A percentile compares a stretch with the other conserved stretches of the same genome.
Evolutionary conservation across 352 stramenopile species (phyloP).

Genomic region (Blastocystis sp.): DNA sequence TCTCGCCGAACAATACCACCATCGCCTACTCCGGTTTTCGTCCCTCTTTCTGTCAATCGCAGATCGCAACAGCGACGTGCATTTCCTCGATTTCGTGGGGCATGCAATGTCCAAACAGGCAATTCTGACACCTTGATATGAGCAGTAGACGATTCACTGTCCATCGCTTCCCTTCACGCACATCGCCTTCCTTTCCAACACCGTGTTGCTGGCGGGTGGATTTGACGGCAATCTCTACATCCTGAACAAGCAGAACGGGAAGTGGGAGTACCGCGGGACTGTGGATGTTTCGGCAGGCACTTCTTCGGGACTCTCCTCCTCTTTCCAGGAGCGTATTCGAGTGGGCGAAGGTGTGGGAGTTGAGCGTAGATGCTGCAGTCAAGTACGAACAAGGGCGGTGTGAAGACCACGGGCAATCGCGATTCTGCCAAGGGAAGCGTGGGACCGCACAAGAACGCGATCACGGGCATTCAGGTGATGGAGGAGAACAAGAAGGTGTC

Average conservation of each 20-base stretch:
- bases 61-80: constrained; percentile 44
- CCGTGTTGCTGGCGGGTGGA: constrained; percentile 10
- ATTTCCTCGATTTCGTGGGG: constrained; percentile 45
- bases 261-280: constrained; percentile 30
- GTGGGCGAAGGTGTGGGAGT: neutral
- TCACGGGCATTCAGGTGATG: constrained; percentile 11
- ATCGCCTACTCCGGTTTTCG: constrained; percentile 36
- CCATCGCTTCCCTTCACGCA: constrained; percentile 42
- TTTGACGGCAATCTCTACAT: constrained; percentile 49
- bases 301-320: neutral
- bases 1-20: neutral
- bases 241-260: neutral
- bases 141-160: constrained; percentile 35
- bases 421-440: neutral
- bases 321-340: constrained; percentile 48
- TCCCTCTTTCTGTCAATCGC: neutral
- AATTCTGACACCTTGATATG: too few species aligned
- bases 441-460: constrained; percentile 41
- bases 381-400: constrained; percentile 8
- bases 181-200: constrained; percentile 25
- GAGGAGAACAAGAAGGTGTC: neutral
- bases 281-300: constrained; percentile 1
- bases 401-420: neutral
- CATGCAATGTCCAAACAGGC: constrained; percentile 46
- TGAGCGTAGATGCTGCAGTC: constrained; percentile 46